Evolutionary conservation across 345 rosid species (phyloP).

Genomic region (Eucalyptus fibrosa): DNA sequence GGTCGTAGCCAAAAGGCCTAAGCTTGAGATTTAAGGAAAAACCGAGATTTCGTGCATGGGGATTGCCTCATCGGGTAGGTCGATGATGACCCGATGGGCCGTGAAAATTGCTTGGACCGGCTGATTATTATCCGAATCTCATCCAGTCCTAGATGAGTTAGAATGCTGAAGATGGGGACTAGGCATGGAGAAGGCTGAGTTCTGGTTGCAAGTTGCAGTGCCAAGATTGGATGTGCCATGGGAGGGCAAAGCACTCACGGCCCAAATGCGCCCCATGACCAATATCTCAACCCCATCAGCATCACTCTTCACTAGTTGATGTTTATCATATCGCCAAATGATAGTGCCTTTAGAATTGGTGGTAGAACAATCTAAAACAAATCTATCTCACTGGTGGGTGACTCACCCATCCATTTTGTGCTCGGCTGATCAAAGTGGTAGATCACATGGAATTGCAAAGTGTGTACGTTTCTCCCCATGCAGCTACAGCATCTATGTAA

Average conservation of each 20-base stretch:
- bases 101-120: not conserved
- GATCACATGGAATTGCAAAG: not conserved
- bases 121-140: not conserved
- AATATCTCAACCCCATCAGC: not conserved
- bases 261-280: not conserved
- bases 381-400: not conserved
- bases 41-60: not conserved
- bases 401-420: not conserved
- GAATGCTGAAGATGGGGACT: not conserved
- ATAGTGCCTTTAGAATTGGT: not conserved
- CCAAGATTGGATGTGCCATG: not conserved
- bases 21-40: not conserved
- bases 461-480: not conserved
- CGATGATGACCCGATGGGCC: not conserved
- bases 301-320: not conserved
- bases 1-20: not conserved
- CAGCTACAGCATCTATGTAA: not conserved
- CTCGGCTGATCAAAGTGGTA: not conserved
- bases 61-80: not conserved
- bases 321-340: not conserved
- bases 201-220: not conserved
- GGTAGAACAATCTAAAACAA: not conserved
- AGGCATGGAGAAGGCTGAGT: not conserved
- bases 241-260: not conserved
- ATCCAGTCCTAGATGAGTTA: not conserved